Evolutionary conservation across 495 filamentous ascomycete species (phyloP).

Genomic region (Xylaria flabelliformis): DNA sequence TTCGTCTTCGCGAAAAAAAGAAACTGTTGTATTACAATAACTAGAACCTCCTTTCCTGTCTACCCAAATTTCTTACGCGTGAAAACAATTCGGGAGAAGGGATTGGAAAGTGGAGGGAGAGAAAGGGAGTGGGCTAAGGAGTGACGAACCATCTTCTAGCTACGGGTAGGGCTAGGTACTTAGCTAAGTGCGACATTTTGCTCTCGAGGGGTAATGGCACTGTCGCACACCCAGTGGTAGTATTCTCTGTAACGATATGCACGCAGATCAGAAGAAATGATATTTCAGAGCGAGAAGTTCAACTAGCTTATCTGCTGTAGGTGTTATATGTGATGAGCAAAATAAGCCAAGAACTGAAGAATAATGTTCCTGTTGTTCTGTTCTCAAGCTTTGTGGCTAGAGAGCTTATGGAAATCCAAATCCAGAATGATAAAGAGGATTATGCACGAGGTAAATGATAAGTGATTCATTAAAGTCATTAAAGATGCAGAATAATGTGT

Average conservation of each 20-base stretch:
- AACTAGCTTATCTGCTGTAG: background rate
- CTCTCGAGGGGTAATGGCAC: background rate
- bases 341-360: background rate
- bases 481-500: slow-evolving; percentile 19
- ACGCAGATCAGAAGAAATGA: slow-evolving; percentile 8
- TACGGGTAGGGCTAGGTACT: too few species aligned
- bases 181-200: background rate
- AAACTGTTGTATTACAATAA: background rate
- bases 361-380: background rate
- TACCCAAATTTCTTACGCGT: background rate
- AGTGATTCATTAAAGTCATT: background rate
- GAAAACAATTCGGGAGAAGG: background rate
- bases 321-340: background rate
- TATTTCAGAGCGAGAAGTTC: background rate
- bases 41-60: background rate
- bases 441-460: background rate
- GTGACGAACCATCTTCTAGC: too few species aligned
- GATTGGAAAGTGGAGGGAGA: background rate
- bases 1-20: background rate
- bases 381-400: background rate
- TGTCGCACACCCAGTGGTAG: background rate
- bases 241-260: slow-evolving; percentile 22
- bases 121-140: background rate
- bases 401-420: background rate
- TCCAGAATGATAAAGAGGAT: background rate